phyloP scores from a whole-genome alignment of 495 filamentous ascomycete genomes.

The Neurospora tetrasperma region DNA sequence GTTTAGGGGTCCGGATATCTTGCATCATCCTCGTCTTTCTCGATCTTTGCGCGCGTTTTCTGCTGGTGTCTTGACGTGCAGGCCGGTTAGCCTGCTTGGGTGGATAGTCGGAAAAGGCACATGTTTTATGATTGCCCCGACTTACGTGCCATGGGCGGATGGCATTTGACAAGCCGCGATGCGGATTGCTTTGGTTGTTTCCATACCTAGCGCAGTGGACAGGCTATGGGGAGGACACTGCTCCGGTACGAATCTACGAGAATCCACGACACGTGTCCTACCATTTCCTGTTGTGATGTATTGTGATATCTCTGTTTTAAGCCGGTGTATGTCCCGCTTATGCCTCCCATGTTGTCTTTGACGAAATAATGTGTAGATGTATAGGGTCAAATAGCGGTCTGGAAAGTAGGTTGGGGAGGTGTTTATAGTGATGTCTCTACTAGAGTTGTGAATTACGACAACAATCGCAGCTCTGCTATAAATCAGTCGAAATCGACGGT shows the following conservation, averaged over 20 bases:
- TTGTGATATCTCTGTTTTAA: neutral
- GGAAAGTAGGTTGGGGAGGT: neutral
- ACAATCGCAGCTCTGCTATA: neutral
- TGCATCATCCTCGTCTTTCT: conserved; percentile 48
- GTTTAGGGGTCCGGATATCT: conserved; percentile 82
- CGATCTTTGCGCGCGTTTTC: conserved; percentile 22
- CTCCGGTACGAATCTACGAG: conserved; percentile 43
- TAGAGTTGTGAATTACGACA: neutral
- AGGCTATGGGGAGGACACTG: conserved; percentile 32
- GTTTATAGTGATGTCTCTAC: neutral
- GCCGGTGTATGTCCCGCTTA: neutral
- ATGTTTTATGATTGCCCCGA: conserved; percentile 35
- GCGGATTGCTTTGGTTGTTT: conserved; percentile 47
- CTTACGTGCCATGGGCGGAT: conserved; percentile 15
- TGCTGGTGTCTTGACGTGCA: conserved; percentile 22
- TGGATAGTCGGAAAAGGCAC: conserved; percentile 43
- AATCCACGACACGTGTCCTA: conserved; percentile 29
- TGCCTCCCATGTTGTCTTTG: neutral
- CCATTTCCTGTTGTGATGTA: conserved; percentile 1
- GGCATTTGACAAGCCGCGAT: conserved; percentile 35
- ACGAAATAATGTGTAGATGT: neutral
- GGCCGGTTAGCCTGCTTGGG: conserved; percentile 41
- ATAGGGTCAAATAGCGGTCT: neutral
- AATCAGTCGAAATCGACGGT: neutral
- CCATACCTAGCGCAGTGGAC: conserved; percentile 39